phyloP scores from a whole-genome alignment of 2,329 filamentous ascomycete genomes.

The Chaetomiaceae sp. region DNA sequence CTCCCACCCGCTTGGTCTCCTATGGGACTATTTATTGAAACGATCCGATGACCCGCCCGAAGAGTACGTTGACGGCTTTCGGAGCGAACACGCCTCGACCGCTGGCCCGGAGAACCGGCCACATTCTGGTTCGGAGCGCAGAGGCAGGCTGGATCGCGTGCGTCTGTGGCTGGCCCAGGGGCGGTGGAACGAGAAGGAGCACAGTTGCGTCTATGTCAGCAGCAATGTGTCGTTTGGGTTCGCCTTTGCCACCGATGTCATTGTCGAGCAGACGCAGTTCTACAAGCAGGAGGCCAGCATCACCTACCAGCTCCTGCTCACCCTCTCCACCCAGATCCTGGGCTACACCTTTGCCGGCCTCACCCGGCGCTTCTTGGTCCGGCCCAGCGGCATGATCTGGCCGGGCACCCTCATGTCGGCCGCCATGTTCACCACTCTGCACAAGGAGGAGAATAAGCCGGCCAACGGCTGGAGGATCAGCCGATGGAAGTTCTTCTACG shows the following conservation, averaged over 20 bases:
- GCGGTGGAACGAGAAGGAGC: conserved; percentile 82
- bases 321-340: conserved; percentile 79
- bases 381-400: conserved; percentile 88
- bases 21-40: conserved; percentile 74
- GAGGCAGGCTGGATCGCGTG: conserved; percentile 39
- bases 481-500: conserved; percentile 78
- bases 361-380: conserved; percentile 74
- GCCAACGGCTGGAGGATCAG: conserved; percentile 81
- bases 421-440: conserved; percentile 82
- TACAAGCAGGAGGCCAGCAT: conserved; percentile 78
- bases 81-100: conserved; percentile 20
- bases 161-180: conserved; percentile 76
- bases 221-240: conserved; percentile 89
- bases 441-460: conserved; percentile 76
- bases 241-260: conserved; percentile 84
- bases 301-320: conserved; percentile 75
- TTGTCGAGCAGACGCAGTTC: conserved; percentile 85
- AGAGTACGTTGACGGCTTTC: conserved; percentile 42
- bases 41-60: conserved; percentile 51
- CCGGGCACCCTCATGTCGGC: conserved; percentile 83
- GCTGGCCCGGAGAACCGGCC: conserved; percentile 17
- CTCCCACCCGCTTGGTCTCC: conserved; percentile 74
- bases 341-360: conserved; percentile 84
- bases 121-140: conserved; percentile 20
- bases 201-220: conserved; percentile 83